Conservation (phyloP, 2,329 filamentous ascomycete genomes). For the Geosmithia flava region DNA sequence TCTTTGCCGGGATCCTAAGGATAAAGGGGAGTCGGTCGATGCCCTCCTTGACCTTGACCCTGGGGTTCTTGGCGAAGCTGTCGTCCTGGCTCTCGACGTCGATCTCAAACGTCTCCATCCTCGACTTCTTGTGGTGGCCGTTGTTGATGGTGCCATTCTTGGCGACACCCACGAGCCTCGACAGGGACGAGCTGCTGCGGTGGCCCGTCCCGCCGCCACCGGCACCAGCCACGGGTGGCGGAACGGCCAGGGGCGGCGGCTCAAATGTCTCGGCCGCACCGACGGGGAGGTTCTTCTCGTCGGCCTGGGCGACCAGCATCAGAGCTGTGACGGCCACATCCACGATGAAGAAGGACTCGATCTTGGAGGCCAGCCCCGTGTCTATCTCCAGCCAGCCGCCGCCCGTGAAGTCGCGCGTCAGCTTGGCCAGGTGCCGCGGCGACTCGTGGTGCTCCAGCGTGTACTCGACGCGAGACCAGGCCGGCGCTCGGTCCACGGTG, state of each 20-base stretch:
- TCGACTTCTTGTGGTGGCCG: conserved; percentile 18
- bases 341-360: conserved; percentile 48
- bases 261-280: conserved; percentile 40
- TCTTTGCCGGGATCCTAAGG: conserved; percentile 33
- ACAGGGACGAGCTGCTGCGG: conserved; percentile 6
- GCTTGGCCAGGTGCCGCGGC: conserved; percentile 45
- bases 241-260: conserved; percentile 29
- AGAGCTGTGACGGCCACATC: conserved; percentile 51
- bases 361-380: conserved; percentile 44
- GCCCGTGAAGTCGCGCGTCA: conserved; percentile 48
- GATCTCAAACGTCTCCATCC: conserved; percentile 44
- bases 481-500: conserved; percentile 42
- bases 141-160: conserved; percentile 5
- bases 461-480: conserved; percentile 51
- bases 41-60: conserved; percentile 22
- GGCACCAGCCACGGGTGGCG: conserved; percentile 13
- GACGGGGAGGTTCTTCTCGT: conserved; percentile 32
- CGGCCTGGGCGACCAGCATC: conserved; percentile 43
- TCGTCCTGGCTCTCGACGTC: conserved; percentile 51
- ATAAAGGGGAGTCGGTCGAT: conserved; percentile 37
- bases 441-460: conserved; percentile 53
- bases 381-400: conserved; percentile 49
- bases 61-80: conserved; percentile 19
- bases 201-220: conserved; percentile 2
- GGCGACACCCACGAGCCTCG: conserved; percentile 1